phyloP scores from a whole-genome alignment of 495 filamentous ascomycete genomes.

The Poronia punctata region DNA sequence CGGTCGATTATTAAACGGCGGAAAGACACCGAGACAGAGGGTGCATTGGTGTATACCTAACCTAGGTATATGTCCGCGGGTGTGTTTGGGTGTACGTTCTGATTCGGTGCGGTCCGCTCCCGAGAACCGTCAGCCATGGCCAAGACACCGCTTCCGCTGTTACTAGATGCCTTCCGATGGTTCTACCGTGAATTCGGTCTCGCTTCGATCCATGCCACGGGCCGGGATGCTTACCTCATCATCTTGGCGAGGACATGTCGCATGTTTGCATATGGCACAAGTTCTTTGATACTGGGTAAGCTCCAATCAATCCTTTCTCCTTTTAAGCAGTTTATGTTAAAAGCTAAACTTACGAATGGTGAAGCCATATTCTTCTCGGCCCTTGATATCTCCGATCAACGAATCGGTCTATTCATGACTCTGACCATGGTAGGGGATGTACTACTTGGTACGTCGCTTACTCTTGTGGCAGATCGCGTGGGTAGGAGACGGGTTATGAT shows the following conservation, averaged over 20 bases:
- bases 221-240: conserved; percentile 63
- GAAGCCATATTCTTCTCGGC: conserved; percentile 48
- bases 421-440: conserved; percentile 77
- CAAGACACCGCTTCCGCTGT: no score
- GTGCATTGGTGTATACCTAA: no score
- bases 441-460: conserved; percentile 66
- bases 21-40: no score
- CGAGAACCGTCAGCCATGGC: no score
- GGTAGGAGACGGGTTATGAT: conserved; percentile 65
- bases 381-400: conserved; percentile 57
- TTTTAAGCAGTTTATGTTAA: no score
- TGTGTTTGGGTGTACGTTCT: no score
- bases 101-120: no score
- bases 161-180: conserved; percentile 16
- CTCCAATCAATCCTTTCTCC: no score
- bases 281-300: conserved; percentile 66
- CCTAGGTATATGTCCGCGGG: no score
- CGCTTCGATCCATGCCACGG: conserved; percentile 41
- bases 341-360: not conserved
- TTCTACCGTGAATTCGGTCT: conserved; percentile 41
- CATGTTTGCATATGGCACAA: conserved; percentile 71
- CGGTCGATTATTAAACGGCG: no score
- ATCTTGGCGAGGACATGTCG: conserved; percentile 69
- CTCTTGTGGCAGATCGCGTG: conserved; percentile 65
- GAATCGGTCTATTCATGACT: conserved; percentile 85